These are phyloP conservation scores for Suhomyces pyralidae DNA, from an alignment of 805 yeast species.

Conservation along the genomic window DNA sequence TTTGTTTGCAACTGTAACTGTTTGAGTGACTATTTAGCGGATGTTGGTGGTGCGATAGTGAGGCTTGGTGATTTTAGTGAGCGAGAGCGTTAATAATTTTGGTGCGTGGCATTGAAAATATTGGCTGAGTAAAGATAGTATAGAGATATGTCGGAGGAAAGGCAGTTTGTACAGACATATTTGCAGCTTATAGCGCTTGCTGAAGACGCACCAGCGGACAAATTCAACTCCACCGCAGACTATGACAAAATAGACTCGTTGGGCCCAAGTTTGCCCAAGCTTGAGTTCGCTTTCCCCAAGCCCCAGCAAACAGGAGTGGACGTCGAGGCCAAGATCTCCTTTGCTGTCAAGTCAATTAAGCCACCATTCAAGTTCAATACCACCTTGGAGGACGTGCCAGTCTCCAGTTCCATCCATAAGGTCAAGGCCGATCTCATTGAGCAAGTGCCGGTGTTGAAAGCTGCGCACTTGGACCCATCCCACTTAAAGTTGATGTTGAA, in stretches of 20 bases:
- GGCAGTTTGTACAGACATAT: constrained; percentile 48
- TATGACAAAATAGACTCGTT: constrained; percentile 26
- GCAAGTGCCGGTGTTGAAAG: constrained; percentile 21
- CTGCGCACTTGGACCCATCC: constrained; percentile 25
- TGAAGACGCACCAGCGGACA: constrained; percentile 30
- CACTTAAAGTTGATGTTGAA: constrained; percentile 54
- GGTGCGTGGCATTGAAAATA: not conserved
- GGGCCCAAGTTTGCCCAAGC: constrained; percentile 50
- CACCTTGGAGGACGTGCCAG: constrained; percentile 20
- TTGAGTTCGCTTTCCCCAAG: constrained; percentile 34
- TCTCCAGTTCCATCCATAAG: constrained; percentile 31
- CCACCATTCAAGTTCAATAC: constrained; percentile 61
- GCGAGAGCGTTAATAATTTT: not conserved
- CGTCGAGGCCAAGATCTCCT: constrained; percentile 15
- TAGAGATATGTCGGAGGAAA: constrained; percentile 21
- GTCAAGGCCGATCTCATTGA: constrained; percentile 38
- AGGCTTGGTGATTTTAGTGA: not conserved
- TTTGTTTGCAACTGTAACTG: too few species aligned
- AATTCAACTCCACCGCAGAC: constrained; percentile 32
- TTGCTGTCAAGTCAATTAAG: constrained; percentile 61
- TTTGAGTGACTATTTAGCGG: not conserved
- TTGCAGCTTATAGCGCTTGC: constrained; percentile 47
- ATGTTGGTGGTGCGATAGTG: not conserved
- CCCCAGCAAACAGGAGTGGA: not conserved
- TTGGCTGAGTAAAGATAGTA: not conserved